phyloP scores from a whole-genome alignment of 2,329 filamentous ascomycete genomes.

The Daldinia sp. region DNA sequence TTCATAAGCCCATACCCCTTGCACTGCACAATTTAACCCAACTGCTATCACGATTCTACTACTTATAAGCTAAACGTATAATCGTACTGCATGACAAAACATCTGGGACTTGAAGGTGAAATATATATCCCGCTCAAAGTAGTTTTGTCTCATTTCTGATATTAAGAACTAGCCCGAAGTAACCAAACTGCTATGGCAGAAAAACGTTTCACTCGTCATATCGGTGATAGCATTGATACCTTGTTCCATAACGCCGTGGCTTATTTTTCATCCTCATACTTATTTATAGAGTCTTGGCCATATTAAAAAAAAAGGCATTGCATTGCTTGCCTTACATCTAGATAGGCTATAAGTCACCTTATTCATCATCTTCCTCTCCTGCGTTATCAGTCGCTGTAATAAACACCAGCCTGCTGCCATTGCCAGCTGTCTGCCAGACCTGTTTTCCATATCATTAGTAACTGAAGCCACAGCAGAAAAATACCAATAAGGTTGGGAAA shows the following conservation, averaged over 20 bases:
- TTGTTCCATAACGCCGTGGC: constrained; percentile 37
- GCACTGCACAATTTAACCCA: no score
- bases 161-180: constrained; percentile 7
- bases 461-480: background rate
- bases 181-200: constrained; percentile 11
- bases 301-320: background rate
- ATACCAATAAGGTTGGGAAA: constrained; percentile 20
- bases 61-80: no score
- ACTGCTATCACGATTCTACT: no score
- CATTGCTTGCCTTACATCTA: background rate
- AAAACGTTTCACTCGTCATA: constrained; percentile 28
- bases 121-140: background rate
- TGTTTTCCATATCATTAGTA: constrained; percentile 59
- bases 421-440: constrained; percentile 83
- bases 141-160: constrained; percentile 19
- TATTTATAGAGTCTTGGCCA: constrained; percentile 15
- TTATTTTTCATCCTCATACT: constrained; percentile 17
- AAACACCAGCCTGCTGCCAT: constrained; percentile 78
- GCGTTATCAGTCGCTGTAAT: constrained; percentile 60
- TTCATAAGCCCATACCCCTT: no score
- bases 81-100: background rate
- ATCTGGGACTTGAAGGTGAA: background rate
- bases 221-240: constrained; percentile 12
- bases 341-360: constrained; percentile 10
- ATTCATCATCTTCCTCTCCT: constrained; percentile 43